phyloP scores from a whole-genome alignment of 2,329 filamentous ascomycete species.

The Sordariomycetes sp. region DNA sequence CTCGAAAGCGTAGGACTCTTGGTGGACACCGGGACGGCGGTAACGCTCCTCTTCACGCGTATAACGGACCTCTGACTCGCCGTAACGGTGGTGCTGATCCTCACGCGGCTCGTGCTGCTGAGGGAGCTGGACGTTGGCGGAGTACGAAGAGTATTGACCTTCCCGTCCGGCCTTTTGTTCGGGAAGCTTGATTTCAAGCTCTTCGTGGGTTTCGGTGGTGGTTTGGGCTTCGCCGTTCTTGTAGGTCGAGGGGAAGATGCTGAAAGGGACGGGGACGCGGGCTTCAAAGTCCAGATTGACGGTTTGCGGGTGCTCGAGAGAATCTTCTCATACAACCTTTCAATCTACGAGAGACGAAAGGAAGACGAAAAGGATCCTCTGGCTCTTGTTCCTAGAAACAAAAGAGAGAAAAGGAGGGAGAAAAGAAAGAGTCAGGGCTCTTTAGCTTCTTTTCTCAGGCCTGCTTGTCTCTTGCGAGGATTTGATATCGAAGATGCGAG shows the following conservation, averaged over 20 bases:
- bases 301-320: constrained; percentile 61
- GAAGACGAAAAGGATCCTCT: constrained; percentile 59
- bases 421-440: constrained; percentile 20
- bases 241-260: constrained; percentile 99
- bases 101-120: constrained; percentile 52
- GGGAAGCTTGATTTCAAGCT: constrained; percentile 74
- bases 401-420: constrained; percentile 32
- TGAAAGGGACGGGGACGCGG: constrained; percentile 98
- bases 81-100: constrained; percentile 55
- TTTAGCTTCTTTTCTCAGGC: constrained; percentile 22
- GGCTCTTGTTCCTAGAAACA: constrained; percentile 52
- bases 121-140: constrained; percentile 52
- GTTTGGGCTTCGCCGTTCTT: constrained; percentile 45
- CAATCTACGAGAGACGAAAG: constrained; percentile 58
- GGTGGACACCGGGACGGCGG: constrained; percentile 60
- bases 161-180: constrained; percentile 86
- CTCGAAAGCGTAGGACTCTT: constrained; percentile 24
- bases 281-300: constrained; percentile 99
- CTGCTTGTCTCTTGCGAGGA: constrained; percentile 14
- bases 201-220: constrained; percentile 63
- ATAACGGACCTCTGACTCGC: constrained; percentile 77
- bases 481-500: constrained; percentile 10
- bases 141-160: constrained; percentile 79
- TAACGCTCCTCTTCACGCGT: constrained; percentile 69
- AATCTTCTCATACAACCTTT: constrained; percentile 55